Evolutionary conservation across 345 rosid genomes (phyloP).

Genomic region (Triadica sebifera): DNA sequence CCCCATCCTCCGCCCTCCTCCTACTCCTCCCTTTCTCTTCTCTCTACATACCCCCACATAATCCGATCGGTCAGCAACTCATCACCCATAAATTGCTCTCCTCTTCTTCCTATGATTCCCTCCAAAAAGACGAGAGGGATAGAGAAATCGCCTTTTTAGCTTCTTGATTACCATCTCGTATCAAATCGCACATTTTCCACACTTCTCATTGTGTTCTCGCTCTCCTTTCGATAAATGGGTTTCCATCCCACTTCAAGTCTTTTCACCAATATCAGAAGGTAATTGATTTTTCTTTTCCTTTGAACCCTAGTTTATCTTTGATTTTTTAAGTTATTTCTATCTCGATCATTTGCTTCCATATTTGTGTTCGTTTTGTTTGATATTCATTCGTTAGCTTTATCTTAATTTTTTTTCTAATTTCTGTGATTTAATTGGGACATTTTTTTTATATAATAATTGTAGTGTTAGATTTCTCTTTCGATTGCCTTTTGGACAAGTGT

Average conservation of each 20-base stretch:
- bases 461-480: not conserved
- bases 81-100: too few species aligned
- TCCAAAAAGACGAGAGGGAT: not conserved
- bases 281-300: not conserved
- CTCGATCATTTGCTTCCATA: not conserved
- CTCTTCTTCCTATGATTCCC: not conserved
- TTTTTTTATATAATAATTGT: not conserved
- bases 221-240: slow-evolving; percentile 23
- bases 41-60: too few species aligned
- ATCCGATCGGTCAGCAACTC: too few species aligned
- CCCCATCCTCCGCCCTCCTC: too few species aligned
- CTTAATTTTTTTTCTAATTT: not conserved
- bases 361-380: not conserved
- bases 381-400: not conserved
- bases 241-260: slow-evolving; percentile 37
- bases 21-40: too few species aligned
- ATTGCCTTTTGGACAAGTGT: not conserved
- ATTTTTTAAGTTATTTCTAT: not conserved
- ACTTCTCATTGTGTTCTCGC: not conserved
- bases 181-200: not conserved
- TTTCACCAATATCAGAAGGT: slow-evolving; percentile 58
- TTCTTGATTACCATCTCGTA: not conserved
- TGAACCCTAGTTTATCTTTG: not conserved
- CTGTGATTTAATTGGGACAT: not conserved
- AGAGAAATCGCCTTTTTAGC: too few species aligned